phyloP scores from a whole-genome alignment of 1,284 basidiomycete genomes.

The Fistulina hepatica region DNA sequence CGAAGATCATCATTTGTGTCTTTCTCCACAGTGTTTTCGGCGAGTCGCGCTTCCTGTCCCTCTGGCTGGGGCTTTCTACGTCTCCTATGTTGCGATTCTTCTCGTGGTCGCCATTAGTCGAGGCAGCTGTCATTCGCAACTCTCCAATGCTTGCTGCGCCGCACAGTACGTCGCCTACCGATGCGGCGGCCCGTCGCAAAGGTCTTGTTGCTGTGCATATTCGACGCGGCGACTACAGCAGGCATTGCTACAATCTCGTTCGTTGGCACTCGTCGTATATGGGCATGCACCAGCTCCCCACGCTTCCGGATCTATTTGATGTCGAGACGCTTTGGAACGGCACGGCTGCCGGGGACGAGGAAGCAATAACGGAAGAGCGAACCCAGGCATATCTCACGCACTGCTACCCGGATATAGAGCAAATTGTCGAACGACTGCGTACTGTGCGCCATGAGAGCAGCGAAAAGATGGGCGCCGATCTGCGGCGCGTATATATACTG shows the following conservation, averaged over 20 bases:
- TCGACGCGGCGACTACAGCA: conserved; percentile 47
- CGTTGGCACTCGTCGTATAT: conserved; percentile 30
- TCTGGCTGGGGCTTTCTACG: conserved; percentile 24
- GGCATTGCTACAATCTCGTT: conserved; percentile 38
- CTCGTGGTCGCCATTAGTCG: conserved; percentile 23
- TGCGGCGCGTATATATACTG: conserved; percentile 5
- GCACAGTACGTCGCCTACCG: neutral
- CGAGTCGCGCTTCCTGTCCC: conserved; percentile 19
- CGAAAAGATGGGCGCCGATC: neutral
- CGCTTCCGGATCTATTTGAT: conserved; percentile 28
- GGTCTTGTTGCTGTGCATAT: conserved; percentile 47
- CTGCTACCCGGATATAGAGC: conserved; percentile 6
- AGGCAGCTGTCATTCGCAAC: conserved; percentile 25
- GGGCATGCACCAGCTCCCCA: conserved; percentile 35
- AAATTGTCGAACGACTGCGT: conserved; percentile 2
- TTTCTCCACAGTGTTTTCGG: conserved; percentile 30
- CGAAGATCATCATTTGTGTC: no score
- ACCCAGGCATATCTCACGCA: conserved; percentile 7
- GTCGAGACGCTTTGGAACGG: conserved; percentile 19
- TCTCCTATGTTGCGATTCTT: conserved; percentile 26
- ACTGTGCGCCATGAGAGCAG: neutral
- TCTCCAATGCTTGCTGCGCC: conserved; percentile 8
- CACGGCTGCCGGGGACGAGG: conserved; percentile 9
- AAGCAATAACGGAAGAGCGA: neutral
- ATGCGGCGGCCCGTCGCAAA: no score